Evolutionary conservation across 768 basidiomycete genomes (phyloP).

Genomic region (Lepiota brunneoincarnata): DNA sequence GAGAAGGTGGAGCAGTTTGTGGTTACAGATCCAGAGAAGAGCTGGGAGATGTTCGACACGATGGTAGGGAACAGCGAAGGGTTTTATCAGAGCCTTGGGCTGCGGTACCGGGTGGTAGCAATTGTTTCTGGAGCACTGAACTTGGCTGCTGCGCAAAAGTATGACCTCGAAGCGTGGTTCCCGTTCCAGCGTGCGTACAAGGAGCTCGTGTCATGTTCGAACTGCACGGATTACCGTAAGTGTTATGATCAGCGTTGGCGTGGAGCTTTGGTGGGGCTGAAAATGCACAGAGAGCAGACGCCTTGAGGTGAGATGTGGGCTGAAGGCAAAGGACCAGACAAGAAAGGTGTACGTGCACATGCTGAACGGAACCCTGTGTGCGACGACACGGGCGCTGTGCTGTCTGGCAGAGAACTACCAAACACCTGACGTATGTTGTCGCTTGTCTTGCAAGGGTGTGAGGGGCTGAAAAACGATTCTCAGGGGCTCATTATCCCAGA

Average conservation of each 20-base stretch:
- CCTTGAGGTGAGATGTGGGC: conserved; percentile 90
- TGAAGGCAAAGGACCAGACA: conserved; percentile 87
- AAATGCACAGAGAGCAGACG: conserved; percentile 74
- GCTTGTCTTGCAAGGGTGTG: conserved; percentile 2
- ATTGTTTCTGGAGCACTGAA: conserved; percentile 98
- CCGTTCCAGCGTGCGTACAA: conserved; percentile 96
- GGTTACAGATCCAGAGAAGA: conserved; percentile 91
- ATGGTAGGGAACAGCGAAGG: conserved; percentile 91
- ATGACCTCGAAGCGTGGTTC: conserved; percentile 99
- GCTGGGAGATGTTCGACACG: conserved; percentile 89
- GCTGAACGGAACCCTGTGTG: conserved; percentile 97
- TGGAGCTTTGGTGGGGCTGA: not conserved
- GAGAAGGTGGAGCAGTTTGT: conserved; percentile 99
- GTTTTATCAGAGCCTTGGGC: conserved; percentile 92
- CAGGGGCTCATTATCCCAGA: conserved; percentile 92
- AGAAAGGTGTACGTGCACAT: conserved; percentile 97
- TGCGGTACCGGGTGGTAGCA: conserved; percentile 89
- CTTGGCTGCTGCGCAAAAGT: conserved; percentile 95
- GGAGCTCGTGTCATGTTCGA: conserved; percentile 96
- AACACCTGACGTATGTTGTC: conserved; percentile 75
- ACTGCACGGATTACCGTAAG: conserved; percentile 99
- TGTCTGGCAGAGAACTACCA: conserved; percentile 99
- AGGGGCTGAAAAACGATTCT: conserved; percentile 6
- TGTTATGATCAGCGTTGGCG: conserved; percentile 16
- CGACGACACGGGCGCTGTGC: conserved; percentile 94